Evolutionary conservation across 805 yeast genomes (phyloP), one percentile per base, ranked within the genome.

Genomic region (Candida namnaoensis): DNA sequence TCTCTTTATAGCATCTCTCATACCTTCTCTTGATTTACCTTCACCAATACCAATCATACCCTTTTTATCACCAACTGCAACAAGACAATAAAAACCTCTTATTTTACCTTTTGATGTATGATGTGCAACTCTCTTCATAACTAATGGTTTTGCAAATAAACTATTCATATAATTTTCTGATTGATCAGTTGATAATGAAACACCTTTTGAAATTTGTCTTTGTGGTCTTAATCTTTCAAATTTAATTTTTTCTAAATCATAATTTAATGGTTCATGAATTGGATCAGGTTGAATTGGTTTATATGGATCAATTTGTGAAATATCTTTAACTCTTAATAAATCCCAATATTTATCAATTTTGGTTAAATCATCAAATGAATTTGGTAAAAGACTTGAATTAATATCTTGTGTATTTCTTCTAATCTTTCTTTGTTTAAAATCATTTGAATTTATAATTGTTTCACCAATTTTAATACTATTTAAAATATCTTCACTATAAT

Each of bases 1-100:
- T 58, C 87, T 85, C 35, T 75, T 66, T 32, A 82, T 73, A 3
- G 98, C 96, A 41, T 74, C 73, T 40, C 82, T 67, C 66, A 82
- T 75, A 45, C 82, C 87, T 42, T 76, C 80, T 50, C 88, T 71
- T 46, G 93, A 91, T 57, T 86, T 87, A 47, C 98, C 99, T 62
- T 88, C 95, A 39, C 98, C 99, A 38, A 90, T 69, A 33, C 98
- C 98, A 45, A 93, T 71, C 82, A 88, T 84, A 48, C 99, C 99
- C 49, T 86, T 84, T 42, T 80, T 75, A 63, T 93, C 95, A 38
- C 99, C 99, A 13, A 85, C 96, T 33, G 88, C 84, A 12, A 88
- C 91, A 47, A 93, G 62, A 0, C 88, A 83, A 62, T 85, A 91
- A 60, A 78, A 82, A 34, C 87, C 76, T 40, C 82, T 78, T 49